Evolutionary conservation across 1,139 yeast genomes (phyloP), one percentile per base, ranked within the genome.

Genomic region (Saccharomyces uvarum): DNA sequence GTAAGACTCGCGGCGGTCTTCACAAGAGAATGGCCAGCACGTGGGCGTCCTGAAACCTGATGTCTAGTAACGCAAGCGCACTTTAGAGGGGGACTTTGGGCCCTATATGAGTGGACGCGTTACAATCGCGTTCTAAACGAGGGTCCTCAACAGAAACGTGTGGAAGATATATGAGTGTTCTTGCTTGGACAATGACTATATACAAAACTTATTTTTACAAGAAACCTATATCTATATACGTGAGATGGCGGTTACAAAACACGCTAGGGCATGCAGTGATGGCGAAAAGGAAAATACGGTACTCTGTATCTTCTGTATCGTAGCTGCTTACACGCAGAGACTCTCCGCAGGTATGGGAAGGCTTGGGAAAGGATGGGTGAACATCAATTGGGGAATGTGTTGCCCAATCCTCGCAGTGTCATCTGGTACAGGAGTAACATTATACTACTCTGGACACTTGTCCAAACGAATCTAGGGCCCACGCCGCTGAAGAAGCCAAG

Each of bases 401-500:
- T 53, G 53, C 69, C 68, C 53, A 73, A 58, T 16, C 64, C 60
- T 51, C 70, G 70, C 51, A 75, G 56, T 2, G 76, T 64, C 48
- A 71, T 62, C 65, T 93, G 99, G 72, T 93, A 93, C 51, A 91
- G 75, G 59, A 93, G 75, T 60, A 95, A 77, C 99, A 95, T 93
- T 55, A 93, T 86, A 59, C 97, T 88, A 70, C 97, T 88, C 70
- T 93, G 99, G 14, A 91, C 78, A 60, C 96, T 89, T 0, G 99
- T 91, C 99, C 99, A 93, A 7, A 93, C 88, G 60, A 91, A 84
- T 59, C 99, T 77, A 0, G 99, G 99, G 0, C 97, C 97, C 9
- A 95, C 97, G 1, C 99, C 99, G 41, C 93, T 82, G 71, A 93
- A 91, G 50, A 89, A 76, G 0, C 97, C 97, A 1, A 79, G 61